phyloP scores from a whole-genome alignment of 306 rosid species.

The Gastrolobium villosum region DNA sequence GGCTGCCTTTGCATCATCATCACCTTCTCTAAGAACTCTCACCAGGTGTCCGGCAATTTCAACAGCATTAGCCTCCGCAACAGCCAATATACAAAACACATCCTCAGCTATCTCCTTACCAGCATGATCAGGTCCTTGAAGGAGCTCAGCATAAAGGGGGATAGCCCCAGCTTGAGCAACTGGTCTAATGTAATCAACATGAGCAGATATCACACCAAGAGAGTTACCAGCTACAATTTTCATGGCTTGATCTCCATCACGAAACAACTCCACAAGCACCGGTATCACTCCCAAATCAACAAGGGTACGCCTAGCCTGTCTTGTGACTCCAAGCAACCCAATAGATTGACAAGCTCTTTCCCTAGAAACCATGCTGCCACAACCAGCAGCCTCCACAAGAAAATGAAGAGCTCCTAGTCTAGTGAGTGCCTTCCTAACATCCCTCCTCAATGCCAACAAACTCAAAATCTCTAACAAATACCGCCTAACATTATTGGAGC shows the following conservation, averaged over 20 bases:
- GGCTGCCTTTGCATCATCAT: slow-evolving; percentile 57
- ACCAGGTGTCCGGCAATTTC: slow-evolving; percentile 53
- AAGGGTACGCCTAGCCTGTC: slow-evolving; percentile 43
- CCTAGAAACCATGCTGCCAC: slow-evolving; percentile 61
- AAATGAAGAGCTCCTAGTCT: slow-evolving; percentile 48
- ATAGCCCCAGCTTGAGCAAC: slow-evolving; percentile 61
- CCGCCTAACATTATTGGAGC: slow-evolving; percentile 18
- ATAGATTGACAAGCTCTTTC: slow-evolving; percentile 65
- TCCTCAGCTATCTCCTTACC: slow-evolving; percentile 66
- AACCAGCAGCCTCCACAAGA: slow-evolving; percentile 62
- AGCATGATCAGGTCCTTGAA: slow-evolving; percentile 53
- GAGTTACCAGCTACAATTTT: slow-evolving; percentile 55
- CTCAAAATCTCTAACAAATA: slow-evolving; percentile 65
- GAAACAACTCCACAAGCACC: slow-evolving; percentile 55
- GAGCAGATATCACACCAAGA: slow-evolving; percentile 60
- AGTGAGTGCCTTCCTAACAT: slow-evolving; percentile 54
- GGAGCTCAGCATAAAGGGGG: slow-evolving; percentile 64
- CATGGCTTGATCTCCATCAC: slow-evolving; percentile 42
- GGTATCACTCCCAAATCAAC: slow-evolving; percentile 59
- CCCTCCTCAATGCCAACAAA: slow-evolving; percentile 51
- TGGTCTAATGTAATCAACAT: slow-evolving; percentile 55
- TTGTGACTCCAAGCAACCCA: slow-evolving; percentile 55
- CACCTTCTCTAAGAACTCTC: slow-evolving; percentile 58
- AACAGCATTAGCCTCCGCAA: slow-evolving; percentile 53
- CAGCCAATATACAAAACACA: slow-evolving; percentile 58